Percentiles rank a stretch among this genome's conserved stretches.
These are phyloP conservation scores for Rhodomyrtus tomentosa DNA, from an alignment of 345 rosid genomes.

Conservation along the genomic window DNA sequence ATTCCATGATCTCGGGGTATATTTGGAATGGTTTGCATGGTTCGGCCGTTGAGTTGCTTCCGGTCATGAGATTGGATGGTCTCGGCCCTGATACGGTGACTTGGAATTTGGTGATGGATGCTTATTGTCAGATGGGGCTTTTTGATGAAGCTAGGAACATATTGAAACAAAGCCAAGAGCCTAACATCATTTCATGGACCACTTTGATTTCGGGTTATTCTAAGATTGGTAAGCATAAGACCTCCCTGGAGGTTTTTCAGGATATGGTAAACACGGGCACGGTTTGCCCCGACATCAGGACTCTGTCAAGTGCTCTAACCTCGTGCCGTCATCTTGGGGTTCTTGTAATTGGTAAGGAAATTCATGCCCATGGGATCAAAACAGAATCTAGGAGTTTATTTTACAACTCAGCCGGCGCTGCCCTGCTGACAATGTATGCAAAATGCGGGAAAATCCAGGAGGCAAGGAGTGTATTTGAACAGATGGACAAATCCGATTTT, in stretches of 20 bases:
- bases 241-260: slow-evolving; percentile 8
- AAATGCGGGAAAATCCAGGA: slow-evolving; percentile 10
- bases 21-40: slow-evolving; percentile 12
- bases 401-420: slow-evolving; percentile 22
- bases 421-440: slow-evolving; percentile 23
- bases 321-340: slow-evolving; percentile 16
- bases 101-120: slow-evolving; percentile 23
- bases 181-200: slow-evolving; percentile 28
- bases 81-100: slow-evolving; percentile 25
- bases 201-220: slow-evolving; percentile 23
- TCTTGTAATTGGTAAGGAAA: slow-evolving; percentile 17
- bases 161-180: slow-evolving; percentile 12
- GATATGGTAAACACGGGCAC: slow-evolving; percentile 10
- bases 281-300: slow-evolving; percentile 14
- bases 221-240: slow-evolving; percentile 9
- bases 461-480: slow-evolving; percentile 14
- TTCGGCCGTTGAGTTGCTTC: slow-evolving; percentile 8
- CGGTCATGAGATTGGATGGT: slow-evolving; percentile 13
- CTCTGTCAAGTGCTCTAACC: slow-evolving; percentile 18
- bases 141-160: slow-evolving; percentile 20
- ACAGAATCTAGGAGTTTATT: neutral
- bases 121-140: slow-evolving; percentile 20
- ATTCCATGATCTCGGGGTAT: slow-evolving; percentile 23
- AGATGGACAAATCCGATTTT: slow-evolving; percentile 25
- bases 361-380: slow-evolving; percentile 24